A percentile compares a stretch with the other conserved stretches of the same genome.
Conservation (phyloP, 495 filamentous ascomycete species). For the Chaetomidium leptoderma region DNA sequence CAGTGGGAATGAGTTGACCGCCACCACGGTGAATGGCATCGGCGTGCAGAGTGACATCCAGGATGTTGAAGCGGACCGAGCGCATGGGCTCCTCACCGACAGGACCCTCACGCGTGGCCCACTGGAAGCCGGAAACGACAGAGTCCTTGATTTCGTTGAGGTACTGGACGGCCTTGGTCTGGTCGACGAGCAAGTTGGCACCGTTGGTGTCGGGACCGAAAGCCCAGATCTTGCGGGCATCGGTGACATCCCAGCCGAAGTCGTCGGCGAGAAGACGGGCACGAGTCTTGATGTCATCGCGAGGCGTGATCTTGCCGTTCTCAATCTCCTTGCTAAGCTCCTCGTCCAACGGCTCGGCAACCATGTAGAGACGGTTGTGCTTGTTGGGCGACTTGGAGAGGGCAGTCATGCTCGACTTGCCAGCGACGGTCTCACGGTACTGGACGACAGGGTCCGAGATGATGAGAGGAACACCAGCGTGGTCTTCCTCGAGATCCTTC, state of each 20-base stretch:
- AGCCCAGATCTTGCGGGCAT: constrained; percentile 99
- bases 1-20: constrained; percentile 97
- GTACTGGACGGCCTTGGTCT: constrained; percentile 99
- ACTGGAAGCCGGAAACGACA: constrained; percentile 99
- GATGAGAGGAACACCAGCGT: constrained; percentile 94
- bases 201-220: constrained; percentile 98
- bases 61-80: constrained; percentile 93
- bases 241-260: constrained; percentile 98
- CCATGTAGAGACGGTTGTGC: constrained; percentile 99
- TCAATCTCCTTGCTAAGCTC: constrained; percentile 90
- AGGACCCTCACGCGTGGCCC: constrained; percentile 96
- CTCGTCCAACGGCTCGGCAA: constrained; percentile 82
- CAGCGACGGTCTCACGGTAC: constrained; percentile 93
- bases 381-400: constrained; percentile 99
- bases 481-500: constrained; percentile 99
- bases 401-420: constrained; percentile 82
- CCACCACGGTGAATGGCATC: constrained; percentile 99
- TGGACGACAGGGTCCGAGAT: constrained; percentile 95
- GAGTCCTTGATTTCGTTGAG: constrained; percentile 99
- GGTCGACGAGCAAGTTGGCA: constrained; percentile 97
- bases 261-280: constrained; percentile 96
- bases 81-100: constrained; percentile 98
- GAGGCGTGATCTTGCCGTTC: constrained; percentile 81
- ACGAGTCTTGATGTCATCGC: constrained; percentile 99
- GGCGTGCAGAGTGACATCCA: constrained; percentile 98